These are phyloP conservation scores for Podospora didyma DNA, from an alignment of 495 filamentous ascomycete genomes.

Conservation along the genomic window DNA sequence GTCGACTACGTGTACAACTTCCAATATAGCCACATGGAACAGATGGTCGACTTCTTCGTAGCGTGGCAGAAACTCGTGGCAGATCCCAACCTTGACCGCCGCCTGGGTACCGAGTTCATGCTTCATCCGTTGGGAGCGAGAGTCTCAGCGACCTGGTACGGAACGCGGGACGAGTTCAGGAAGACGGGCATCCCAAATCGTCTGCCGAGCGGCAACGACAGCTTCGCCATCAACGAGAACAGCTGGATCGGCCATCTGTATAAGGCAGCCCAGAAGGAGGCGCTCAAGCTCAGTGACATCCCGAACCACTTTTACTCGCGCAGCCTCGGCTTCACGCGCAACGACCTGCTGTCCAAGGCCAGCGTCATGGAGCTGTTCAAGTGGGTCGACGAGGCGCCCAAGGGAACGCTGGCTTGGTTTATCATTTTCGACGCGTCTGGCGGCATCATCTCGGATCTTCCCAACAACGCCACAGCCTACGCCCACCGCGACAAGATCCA, in stretches of 20 bases:
- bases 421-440: slow-evolving; percentile 3
- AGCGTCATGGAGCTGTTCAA: neutral
- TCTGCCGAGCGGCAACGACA: slow-evolving; percentile 6
- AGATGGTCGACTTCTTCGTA: slow-evolving; percentile 7
- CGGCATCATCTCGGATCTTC: neutral
- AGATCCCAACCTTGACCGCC: slow-evolving; percentile 1
- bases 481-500: slow-evolving; percentile 3
- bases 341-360: neutral
- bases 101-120: slow-evolving; percentile 3
- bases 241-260: neutral
- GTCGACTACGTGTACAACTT: slow-evolving; percentile 5
- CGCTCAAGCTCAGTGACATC: neutral
- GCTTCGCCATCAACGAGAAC: neutral
- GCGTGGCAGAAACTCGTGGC: slow-evolving; percentile 4
- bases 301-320: slow-evolving; percentile 3
- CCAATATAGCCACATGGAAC: neutral
- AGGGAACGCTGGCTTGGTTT: slow-evolving; percentile 3
- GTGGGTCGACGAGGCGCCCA: slow-evolving; percentile 1
- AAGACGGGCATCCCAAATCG: neutral
- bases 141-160: slow-evolving; percentile 2
- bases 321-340: slow-evolving; percentile 1
- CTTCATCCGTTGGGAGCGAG: slow-evolving; percentile 1
- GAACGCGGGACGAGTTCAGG: neutral
- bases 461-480: slow-evolving; percentile 2
- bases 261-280: neutral